phyloP scores from a whole-genome alignment of 164 flowering plant species.

The Stephania japonica region DNA sequence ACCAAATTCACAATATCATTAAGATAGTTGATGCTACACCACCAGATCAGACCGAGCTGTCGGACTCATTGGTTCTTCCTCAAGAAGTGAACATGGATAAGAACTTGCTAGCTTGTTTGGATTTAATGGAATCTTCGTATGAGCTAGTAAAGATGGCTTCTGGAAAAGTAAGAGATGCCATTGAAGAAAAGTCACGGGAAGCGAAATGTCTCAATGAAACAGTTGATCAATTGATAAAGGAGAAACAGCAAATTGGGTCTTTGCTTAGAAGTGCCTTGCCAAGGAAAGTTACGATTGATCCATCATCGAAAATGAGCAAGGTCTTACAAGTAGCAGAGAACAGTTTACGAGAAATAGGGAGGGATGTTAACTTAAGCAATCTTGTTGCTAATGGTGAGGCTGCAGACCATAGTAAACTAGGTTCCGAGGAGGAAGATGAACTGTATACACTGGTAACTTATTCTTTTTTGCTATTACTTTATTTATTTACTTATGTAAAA shows the following conservation, averaged over 20 bases:
- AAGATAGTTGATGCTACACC: slow-evolving; percentile 52
- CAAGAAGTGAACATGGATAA: slow-evolving; percentile 79
- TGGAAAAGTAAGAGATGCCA: slow-evolving; percentile 44
- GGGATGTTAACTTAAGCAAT: slow-evolving; percentile 52
- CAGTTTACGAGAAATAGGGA: slow-evolving; percentile 71
- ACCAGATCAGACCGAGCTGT: slow-evolving; percentile 44
- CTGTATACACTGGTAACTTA: slow-evolving; percentile 59
- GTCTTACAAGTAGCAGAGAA: slow-evolving; percentile 80
- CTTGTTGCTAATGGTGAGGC: slow-evolving; percentile 26
- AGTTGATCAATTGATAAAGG: slow-evolving; percentile 52
- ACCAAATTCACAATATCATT: slow-evolving; percentile 45
- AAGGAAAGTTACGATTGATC: slow-evolving; percentile 42
- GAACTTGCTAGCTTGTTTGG: slow-evolving; percentile 70
- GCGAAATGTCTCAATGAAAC: slow-evolving; percentile 58
- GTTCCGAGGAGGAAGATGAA: slow-evolving; percentile 54
- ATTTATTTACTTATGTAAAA: background rate
- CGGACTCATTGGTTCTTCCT: slow-evolving; percentile 75
- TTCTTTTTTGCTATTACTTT: slow-evolving; percentile 1
- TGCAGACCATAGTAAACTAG: slow-evolving; percentile 27
- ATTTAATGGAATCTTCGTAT: slow-evolving; percentile 64
- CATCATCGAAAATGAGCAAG: slow-evolving; percentile 47
- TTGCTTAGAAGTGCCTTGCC: slow-evolving; percentile 84
- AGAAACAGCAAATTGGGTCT: slow-evolving; percentile 85
- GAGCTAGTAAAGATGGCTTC: slow-evolving; percentile 41
- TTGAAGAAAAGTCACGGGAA: slow-evolving; percentile 49